These are phyloP conservation scores for Pholiota adiposa DNA, from an alignment of 1,284 basidiomycete species.

Conservation along the genomic window DNA sequence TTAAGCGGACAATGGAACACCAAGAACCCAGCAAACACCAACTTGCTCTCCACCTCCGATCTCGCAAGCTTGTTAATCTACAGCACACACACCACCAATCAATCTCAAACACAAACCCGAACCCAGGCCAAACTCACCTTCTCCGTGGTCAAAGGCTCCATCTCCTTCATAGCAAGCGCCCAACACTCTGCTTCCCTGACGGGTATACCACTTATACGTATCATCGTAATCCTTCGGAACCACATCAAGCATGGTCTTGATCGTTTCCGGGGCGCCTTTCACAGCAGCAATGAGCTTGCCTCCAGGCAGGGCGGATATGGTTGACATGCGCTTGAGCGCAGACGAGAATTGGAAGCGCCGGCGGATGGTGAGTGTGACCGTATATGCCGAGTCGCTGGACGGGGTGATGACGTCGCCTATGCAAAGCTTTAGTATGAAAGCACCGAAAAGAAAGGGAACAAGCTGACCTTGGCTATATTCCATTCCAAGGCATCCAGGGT, in stretches of 20 bases:
- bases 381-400: constrained; percentile 57
- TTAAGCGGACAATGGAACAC: constrained; percentile 98
- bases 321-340: constrained; percentile 95
- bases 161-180: constrained; percentile 87
- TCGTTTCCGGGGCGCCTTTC: constrained; percentile 95
- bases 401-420: constrained; percentile 74
- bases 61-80: constrained; percentile 87
- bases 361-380: constrained; percentile 71
- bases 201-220: constrained; percentile 92
- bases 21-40: constrained; percentile 89
- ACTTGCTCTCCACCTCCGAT: constrained; percentile 76
- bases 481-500: constrained; percentile 93
- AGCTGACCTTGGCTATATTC: constrained; percentile 84
- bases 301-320: constrained; percentile 73
- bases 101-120: background rate
- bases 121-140: constrained; percentile 49
- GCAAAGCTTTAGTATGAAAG: background rate
- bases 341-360: constrained; percentile 97
- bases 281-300: constrained; percentile 71
- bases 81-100: background rate
- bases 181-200: constrained; percentile 89
- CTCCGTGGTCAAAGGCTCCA: constrained; percentile 67
- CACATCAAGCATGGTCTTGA: constrained; percentile 80
- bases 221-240: constrained; percentile 87
- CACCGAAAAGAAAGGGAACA: constrained; percentile 18